These are phyloP conservation scores for Calonectria leucothoes DNA, from an alignment of 2,329 filamentous ascomycete species.

Conservation along the genomic window DNA sequence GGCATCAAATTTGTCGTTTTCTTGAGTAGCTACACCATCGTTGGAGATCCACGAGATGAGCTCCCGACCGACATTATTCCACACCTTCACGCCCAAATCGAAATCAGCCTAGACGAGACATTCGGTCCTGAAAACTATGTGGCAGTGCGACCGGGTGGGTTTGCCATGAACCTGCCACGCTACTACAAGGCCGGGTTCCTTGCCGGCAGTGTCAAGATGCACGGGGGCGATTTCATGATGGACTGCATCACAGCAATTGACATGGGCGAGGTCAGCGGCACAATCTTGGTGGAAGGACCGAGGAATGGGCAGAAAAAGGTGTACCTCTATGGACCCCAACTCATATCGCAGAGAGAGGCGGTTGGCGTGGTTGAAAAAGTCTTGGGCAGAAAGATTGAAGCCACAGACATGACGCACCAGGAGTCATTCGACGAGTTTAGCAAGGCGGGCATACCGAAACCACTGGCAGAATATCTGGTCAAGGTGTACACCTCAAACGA, in stretches of 20 bases:
- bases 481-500: not conserved
- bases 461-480: not conserved
- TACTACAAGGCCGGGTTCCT: not conserved
- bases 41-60: not conserved
- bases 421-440: not conserved
- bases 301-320: not conserved
- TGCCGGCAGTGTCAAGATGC: not conserved
- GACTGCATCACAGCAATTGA: not conserved
- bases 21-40: not conserved
- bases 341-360: not conserved
- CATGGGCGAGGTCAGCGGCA: not conserved
- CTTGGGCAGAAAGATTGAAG: not conserved
- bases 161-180: not conserved
- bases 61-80: not conserved
- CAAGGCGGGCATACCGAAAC: not conserved
- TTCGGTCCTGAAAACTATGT: not conserved
- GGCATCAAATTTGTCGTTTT: not conserved
- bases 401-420: not conserved
- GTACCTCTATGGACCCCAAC: not conserved
- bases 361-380: not conserved
- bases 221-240: not conserved
- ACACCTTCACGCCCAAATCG: not conserved
- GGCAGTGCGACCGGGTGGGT: not conserved
- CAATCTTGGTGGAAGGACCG: not conserved
- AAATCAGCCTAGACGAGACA: not conserved